phyloP scores from a whole-genome alignment of 192 early-diverging fungal genomes.

The Backusella tuberculispora region DNA sequence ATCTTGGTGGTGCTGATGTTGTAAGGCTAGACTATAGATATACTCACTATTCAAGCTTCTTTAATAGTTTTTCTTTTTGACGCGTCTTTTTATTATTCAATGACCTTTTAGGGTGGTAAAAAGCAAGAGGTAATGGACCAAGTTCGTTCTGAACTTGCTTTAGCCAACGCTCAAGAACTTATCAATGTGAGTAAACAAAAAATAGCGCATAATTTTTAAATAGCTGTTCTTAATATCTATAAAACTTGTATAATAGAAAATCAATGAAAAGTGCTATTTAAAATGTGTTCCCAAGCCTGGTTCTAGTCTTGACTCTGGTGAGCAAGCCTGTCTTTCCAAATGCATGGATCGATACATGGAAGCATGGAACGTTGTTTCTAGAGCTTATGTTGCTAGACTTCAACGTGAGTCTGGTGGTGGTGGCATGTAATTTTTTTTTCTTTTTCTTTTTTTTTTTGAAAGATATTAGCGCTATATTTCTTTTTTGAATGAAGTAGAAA shows the following conservation, averaged over 20 bases:
- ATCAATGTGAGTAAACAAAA: constrained; percentile 60
- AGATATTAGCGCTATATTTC: too few species aligned
- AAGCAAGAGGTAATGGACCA: constrained; percentile 82
- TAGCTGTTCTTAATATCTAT: background rate
- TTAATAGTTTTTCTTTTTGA: too few species aligned
- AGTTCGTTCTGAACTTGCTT: constrained; percentile 75
- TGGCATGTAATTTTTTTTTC: constrained; percentile 35
- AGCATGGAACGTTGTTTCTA: constrained; percentile 83
- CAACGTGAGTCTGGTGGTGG: constrained; percentile 64
- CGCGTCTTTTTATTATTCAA: too few species aligned
- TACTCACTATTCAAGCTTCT: too few species aligned
- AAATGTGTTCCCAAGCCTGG: constrained; percentile 82
- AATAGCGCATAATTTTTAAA: too few species aligned
- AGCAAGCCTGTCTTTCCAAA: constrained; percentile 75
- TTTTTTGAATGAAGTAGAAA: too few species aligned
- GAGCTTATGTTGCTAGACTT: constrained; percentile 74
- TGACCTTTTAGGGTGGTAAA: constrained; percentile 43
- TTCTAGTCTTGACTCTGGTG: constrained; percentile 63
- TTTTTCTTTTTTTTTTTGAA: too few species aligned
- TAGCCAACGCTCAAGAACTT: constrained; percentile 84
- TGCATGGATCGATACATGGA: constrained; percentile 92
- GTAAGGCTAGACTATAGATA: background rate
- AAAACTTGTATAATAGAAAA: constrained; percentile 62
- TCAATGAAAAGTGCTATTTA: constrained; percentile 88
- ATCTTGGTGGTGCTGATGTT: background rate